Percentiles rank a stretch among this genome's conserved stretches.
Evolutionary conservation across 208 protist genomes (phyloP).

Genomic region (Acanthamoeba royreba): DNA sequence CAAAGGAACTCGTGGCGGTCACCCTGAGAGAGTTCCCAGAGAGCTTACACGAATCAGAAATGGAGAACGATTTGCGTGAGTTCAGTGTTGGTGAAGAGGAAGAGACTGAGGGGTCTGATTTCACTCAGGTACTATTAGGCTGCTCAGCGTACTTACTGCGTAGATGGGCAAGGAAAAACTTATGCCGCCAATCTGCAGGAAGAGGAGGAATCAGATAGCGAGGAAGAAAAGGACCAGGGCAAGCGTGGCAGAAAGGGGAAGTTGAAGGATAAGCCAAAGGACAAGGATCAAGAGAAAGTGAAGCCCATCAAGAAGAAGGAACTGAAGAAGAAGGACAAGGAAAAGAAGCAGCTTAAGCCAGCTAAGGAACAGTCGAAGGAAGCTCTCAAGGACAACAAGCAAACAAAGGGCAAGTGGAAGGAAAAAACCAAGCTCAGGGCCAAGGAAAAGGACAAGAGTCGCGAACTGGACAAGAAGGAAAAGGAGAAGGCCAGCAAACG

Average conservation of each 20-base stretch:
- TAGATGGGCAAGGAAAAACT: not conserved
- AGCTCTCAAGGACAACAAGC: not conserved
- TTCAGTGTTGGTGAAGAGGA: conserved; percentile 17
- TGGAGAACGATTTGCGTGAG: conserved; percentile 1
- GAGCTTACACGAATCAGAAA: conserved; percentile 5
- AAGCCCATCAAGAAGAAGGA: not conserved
- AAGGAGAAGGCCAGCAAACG: not conserved
- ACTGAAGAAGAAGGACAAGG: conserved; percentile 11
- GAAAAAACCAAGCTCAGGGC: not conserved
- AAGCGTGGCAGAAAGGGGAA: not conserved
- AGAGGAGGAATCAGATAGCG: not conserved
- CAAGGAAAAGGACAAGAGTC: conserved; percentile 3
- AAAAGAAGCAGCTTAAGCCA: not conserved
- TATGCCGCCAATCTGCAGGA: not conserved
- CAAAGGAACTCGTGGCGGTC: not conserved
- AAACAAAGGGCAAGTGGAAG: conserved; percentile 4
- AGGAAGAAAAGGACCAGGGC: not conserved
- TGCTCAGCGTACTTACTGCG: not conserved
- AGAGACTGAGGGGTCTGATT: conserved; percentile 5
- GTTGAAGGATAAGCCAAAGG: not conserved
- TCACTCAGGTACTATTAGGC: not conserved
- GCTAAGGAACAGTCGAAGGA: conserved; percentile 5
- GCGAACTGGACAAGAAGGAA: not conserved
- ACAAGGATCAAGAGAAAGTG: not conserved
- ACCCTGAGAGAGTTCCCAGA: not conserved